A percentile compares a stretch with the other conserved stretches of the same genome.
phyloP scores from a whole-genome alignment of 2,329 filamentous ascomycete genomes.

The Capronia americana region DNA sequence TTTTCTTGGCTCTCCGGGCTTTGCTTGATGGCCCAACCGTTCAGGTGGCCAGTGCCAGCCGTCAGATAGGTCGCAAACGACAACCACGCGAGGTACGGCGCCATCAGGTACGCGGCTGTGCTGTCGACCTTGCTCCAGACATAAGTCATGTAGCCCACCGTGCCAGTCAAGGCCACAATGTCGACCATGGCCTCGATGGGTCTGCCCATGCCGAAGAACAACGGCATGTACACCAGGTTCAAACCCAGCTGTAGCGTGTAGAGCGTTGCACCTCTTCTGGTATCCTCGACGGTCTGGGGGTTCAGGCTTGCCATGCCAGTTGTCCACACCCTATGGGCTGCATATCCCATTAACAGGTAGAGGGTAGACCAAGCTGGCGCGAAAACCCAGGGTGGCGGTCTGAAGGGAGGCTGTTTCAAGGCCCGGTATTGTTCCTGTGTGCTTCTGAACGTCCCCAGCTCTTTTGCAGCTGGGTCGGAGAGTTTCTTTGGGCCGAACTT shows the following conservation, averaged over 20 bases:
- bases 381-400: constrained; percentile 64
- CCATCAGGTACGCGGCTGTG: constrained; percentile 74
- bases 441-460: constrained; percentile 38
- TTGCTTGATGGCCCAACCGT: constrained; percentile 66
- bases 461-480: constrained; percentile 33
- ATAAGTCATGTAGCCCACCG: constrained; percentile 75
- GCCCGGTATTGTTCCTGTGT: constrained; percentile 48
- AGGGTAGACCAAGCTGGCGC: constrained; percentile 65
- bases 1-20: constrained; percentile 15
- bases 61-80: constrained; percentile 86
- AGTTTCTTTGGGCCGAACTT: constrained; percentile 33
- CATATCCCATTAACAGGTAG: constrained; percentile 81
- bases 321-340: constrained; percentile 77
- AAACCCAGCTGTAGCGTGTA: constrained; percentile 86
- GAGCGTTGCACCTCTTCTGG: constrained; percentile 74
- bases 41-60: constrained; percentile 70
- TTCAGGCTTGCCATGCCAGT: constrained; percentile 66
- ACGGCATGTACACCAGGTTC: constrained; percentile 88
- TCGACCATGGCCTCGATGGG: constrained; percentile 78
- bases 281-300: constrained; percentile 61
- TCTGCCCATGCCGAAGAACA: constrained; percentile 81
- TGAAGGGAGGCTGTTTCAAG: constrained; percentile 57
- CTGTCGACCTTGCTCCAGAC: constrained; percentile 77
- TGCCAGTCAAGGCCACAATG: constrained; percentile 73
- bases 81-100: constrained; percentile 86